Base-by-base conservation (phyloP, 495 filamentous ascomycete genomes). In the Talaromyces liani region DNA sequence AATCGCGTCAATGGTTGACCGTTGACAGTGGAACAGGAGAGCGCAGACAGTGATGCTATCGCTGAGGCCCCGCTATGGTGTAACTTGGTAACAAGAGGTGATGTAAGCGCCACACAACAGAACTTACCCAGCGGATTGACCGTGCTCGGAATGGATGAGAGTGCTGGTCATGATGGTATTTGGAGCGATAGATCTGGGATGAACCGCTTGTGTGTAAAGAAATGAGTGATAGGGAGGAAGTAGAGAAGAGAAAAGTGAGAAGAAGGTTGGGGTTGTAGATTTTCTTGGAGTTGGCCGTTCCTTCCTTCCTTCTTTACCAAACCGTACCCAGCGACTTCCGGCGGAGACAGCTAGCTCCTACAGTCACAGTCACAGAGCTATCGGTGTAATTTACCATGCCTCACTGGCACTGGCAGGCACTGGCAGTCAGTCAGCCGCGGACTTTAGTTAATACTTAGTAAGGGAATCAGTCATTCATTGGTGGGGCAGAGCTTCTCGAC, bases 81-180 rank as follows among this genome's bases (percentile, higher is more conserved):
- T 65, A 66, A 27, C 27, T 27, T 27, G 27, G 27, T 27, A 27
- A 61, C 67, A 66, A 71, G 76, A 71, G 73, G 75, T 80, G 78
- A 80, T 80, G 78, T 80, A 75, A 80, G 75, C 74, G 72, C 72
- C 63, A 64, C 59, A 63, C 68, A 58, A 61, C 61, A 67, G 61
- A 49, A 87, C 87, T 84, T 74, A 91, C 88, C 85, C 85, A 79
- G 85, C 82, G 73, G 78, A 83, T 63, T 79, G 75, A 66, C 81
- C 78, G 63, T 84, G 84, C 65, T 88, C 84, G 49, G 80, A 73
- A 69, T 85, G 82, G 66, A 86, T 82, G 71, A 88, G 79, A 45
- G 85, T 85, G 75, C 83, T 81, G 58, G 87, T 75, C 87, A 90
- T 89, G 49, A 72, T 79, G 70, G 57, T 67, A 63, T 62, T 41